phyloP scores from a whole-genome alignment of 345 rosid genomes.

The Pugionium dolabratum region DNA sequence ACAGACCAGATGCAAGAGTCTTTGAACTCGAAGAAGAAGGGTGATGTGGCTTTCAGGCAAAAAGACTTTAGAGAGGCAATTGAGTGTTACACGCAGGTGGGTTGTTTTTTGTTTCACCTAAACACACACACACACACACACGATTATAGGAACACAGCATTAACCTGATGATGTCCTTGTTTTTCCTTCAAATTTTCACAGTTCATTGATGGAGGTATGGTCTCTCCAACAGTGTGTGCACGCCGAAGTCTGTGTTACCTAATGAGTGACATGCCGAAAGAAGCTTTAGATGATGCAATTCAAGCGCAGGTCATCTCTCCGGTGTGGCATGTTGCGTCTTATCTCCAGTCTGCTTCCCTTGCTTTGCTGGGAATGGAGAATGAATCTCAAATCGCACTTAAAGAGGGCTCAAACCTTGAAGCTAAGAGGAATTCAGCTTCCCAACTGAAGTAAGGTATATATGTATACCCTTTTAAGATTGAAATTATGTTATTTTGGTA shows the following conservation, averaged over 20 bases:
- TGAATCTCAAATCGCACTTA: constrained; percentile 76
- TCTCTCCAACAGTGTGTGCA: constrained; percentile 81
- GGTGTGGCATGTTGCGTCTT: constrained; percentile 80
- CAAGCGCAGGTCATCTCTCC: constrained; percentile 88
- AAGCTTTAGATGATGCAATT: constrained; percentile 73
- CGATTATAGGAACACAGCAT: not conserved
- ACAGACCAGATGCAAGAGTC: constrained; percentile 95
- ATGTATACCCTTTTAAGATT: constrained; percentile 6
- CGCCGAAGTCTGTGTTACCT: constrained; percentile 83
- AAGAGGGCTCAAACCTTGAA: constrained; percentile 78
- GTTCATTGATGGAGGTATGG: constrained; percentile 84
- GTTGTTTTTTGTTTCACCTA: not conserved
- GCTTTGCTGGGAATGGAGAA: constrained; percentile 67
- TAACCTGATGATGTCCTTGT: constrained; percentile 7
- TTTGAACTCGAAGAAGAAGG: constrained; percentile 83
- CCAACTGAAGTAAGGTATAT: constrained; percentile 27
- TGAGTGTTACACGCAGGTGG: constrained; percentile 79
- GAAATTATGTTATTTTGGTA: constrained; percentile 4
- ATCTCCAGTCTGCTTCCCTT: constrained; percentile 77
- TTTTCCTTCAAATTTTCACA: constrained; percentile 38
- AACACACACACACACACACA: not conserved
- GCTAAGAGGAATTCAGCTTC: constrained; percentile 41
- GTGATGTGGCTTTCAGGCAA: constrained; percentile 80
- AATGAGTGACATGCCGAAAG: constrained; percentile 73
- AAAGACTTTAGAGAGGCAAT: constrained; percentile 73